phyloP scores from a whole-genome alignment of 805 yeast genomes.

The Lachancea meyersii region DNA sequence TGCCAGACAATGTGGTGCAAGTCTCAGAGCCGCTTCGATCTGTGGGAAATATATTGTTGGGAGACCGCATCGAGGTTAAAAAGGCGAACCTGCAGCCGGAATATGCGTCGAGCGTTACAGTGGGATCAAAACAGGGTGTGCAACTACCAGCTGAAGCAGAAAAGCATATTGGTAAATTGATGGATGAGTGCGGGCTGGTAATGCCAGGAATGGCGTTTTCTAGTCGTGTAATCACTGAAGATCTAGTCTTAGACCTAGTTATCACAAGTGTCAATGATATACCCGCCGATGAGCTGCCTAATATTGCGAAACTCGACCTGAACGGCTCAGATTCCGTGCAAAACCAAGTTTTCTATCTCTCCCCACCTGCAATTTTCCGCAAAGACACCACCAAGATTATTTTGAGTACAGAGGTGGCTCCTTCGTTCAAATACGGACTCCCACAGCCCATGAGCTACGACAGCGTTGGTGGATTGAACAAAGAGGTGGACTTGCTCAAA shows the following conservation, averaged over 20 bases:
- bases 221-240: constrained; percentile 18
- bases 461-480: constrained; percentile 70
- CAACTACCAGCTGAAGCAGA: constrained; percentile 21
- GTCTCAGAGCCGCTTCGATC: constrained; percentile 43
- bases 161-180: constrained; percentile 36
- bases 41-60: constrained; percentile 40
- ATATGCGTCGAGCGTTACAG: constrained; percentile 34
- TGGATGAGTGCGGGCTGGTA: constrained; percentile 53
- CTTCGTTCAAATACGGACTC: constrained; percentile 38
- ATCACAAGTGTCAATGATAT: constrained; percentile 26
- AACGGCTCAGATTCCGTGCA: constrained; percentile 10
- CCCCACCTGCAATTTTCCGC: constrained; percentile 45
- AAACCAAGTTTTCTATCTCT: constrained; percentile 28
- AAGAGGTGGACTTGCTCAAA: constrained; percentile 54
- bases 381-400: constrained; percentile 31
- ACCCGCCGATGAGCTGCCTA: constrained; percentile 35
- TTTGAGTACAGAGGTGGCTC: constrained; percentile 22
- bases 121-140: constrained; percentile 29
- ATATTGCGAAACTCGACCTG: constrained; percentile 34
- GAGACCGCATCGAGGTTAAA: constrained; percentile 45
- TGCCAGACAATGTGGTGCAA: constrained; percentile 38
- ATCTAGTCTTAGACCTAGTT: constrained; percentile 15
- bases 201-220: constrained; percentile 47
- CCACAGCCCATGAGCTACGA: constrained; percentile 42
- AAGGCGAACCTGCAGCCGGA: constrained; percentile 47